Percentiles rank a stretch among this genome's conserved stretches.
These are phyloP conservation scores for Penicillium ucsense DNA, from an alignment of 495 filamentous ascomycete genomes.

Conservation along the genomic window DNA sequence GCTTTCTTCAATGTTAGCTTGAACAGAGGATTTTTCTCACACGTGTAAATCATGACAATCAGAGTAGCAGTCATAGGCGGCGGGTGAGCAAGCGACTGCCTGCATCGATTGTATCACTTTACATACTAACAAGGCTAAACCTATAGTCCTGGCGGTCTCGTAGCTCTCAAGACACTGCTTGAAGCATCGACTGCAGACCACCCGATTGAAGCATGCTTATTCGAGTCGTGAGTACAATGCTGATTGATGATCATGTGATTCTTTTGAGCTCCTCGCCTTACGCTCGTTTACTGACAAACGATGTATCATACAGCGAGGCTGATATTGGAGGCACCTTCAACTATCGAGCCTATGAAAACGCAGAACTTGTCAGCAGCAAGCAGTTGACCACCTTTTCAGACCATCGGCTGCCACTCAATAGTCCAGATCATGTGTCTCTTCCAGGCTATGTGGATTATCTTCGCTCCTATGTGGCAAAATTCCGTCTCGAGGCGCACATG, in stretches of 20 bases:
- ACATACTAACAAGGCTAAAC: neutral
- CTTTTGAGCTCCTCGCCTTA: no score
- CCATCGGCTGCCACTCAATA: slow-evolving; percentile 8
- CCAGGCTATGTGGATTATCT: slow-evolving; percentile 12
- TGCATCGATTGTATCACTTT: no score
- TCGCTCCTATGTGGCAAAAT: slow-evolving; percentile 7
- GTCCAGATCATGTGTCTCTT: slow-evolving; percentile 9
- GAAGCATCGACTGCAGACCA: slow-evolving; percentile 7
- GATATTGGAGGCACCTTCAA: slow-evolving; percentile 12
- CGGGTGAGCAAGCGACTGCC: neutral
- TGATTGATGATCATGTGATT: no score
- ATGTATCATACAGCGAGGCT: neutral
- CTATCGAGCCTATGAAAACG: slow-evolving; percentile 10
- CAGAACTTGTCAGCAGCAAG: slow-evolving; percentile 10
- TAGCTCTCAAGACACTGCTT: slow-evolving; percentile 9
- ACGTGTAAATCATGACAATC: slow-evolving; percentile 1
- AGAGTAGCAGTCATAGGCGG: slow-evolving; percentile 6
- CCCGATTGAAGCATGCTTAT: slow-evolving; percentile 9
- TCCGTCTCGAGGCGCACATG: slow-evolving; percentile 5
- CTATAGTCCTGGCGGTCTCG: slow-evolving; percentile 7
- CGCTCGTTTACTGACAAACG: neutral
- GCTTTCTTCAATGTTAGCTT: neutral
- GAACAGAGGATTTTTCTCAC: no score
- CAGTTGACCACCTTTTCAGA: slow-evolving; percentile 13
- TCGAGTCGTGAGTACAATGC: slow-evolving; percentile 4